Conservation (phyloP, 371 early-diverging fungal genomes). For the Entomophthora muscae region DNA sequence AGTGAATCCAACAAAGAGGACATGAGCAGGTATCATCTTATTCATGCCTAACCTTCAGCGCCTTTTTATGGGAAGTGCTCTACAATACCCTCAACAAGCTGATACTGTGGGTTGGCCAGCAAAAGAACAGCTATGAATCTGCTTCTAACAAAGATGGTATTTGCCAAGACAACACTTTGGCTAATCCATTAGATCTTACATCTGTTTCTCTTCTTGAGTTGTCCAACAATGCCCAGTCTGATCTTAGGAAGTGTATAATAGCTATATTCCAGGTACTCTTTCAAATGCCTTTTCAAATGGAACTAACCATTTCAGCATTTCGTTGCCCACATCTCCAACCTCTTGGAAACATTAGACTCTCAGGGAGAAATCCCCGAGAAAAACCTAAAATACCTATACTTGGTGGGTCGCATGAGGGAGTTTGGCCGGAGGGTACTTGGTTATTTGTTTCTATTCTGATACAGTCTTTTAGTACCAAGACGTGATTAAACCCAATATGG, state of each 20-base stretch:
- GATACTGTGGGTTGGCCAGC: not conserved
- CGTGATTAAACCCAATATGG: not conserved
- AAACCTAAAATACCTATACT: not conserved
- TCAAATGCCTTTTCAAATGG: no score
- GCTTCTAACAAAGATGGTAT: not conserved
- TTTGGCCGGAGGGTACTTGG: not conserved
- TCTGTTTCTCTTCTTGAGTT: not conserved
- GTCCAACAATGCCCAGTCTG: not conserved
- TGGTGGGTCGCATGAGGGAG: conserved; percentile 3
- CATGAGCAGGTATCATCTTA: not conserved
- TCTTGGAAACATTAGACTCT: not conserved
- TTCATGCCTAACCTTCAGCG: not conserved
- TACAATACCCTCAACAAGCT: conserved; percentile 1
- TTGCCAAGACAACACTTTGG: not conserved
- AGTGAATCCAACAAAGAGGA: conserved; percentile 12
- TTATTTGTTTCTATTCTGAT: not conserved
- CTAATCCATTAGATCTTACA: not conserved
- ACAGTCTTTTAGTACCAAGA: not conserved
- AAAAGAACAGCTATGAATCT: not conserved
- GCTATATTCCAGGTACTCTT: not conserved
- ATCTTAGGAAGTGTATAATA: not conserved
- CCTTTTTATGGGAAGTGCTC: conserved; percentile 6
- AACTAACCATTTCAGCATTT: not conserved
- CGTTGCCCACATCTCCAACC: not conserved
- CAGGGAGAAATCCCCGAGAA: not conserved